Conservation (phyloP, 371 early-diverging fungal genomes). For the Actinomortierella ambigua region DNA sequence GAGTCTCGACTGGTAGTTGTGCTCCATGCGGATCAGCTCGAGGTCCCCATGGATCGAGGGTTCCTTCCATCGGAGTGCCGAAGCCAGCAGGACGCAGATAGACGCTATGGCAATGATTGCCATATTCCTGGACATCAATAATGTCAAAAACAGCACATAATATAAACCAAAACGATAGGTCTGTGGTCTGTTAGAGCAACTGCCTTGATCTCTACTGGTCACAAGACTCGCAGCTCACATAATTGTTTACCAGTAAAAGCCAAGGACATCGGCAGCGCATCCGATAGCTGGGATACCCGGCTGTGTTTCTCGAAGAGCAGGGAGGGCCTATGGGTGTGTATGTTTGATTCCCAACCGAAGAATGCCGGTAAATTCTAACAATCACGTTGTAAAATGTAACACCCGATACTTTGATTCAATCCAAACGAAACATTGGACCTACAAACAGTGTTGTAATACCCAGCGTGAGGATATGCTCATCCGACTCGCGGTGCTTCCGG, state of each 20-base stretch:
- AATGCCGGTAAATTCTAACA: no score
- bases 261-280: conserved; percentile 46
- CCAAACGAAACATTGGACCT: no score
- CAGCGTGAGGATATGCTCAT: conserved; percentile 45
- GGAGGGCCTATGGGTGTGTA: conserved; percentile 46
- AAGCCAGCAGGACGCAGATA: conserved; percentile 37
- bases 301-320: conserved; percentile 49
- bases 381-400: no score
- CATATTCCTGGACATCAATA: conserved; percentile 29
- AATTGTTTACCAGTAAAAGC: conserved; percentile 44
- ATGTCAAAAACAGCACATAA: background rate
- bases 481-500: conserved; percentile 19
- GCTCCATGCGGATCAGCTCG: conserved; percentile 22
- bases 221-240: no score
- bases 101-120: conserved; percentile 44
- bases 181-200: background rate
- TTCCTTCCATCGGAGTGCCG: conserved; percentile 37
- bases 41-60: conserved; percentile 31
- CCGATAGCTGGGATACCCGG: conserved; percentile 54
- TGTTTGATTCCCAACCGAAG: no score
- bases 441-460: conserved; percentile 47
- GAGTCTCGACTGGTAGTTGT: conserved; percentile 10
- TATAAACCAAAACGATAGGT: background rate
- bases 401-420: no score
- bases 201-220: no score